These are phyloP conservation scores for Helianthus annuus DNA, from an alignment of 129 eudicot species.

Conservation along the genomic window HanXRQr2.0-SUNRISE NC_035449.2:341293-341792, in stretches of 20 bases:
- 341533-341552: background rate
- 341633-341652: background rate
- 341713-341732: slow-evolving; percentile 6
- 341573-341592: too few species aligned
- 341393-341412: background rate
- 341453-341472: slow-evolving; percentile 8
- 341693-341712: background rate
- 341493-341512: background rate
- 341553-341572: too few species aligned
- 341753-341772: slow-evolving; percentile 25
- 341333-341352: background rate
- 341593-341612: background rate
- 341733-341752: slow-evolving; percentile 1
- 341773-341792: background rate
- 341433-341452: background rate
- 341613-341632: background rate
- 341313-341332: background rate
- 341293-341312: background rate
- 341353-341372: slow-evolving; percentile 22
- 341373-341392: background rate
- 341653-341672: background rate
- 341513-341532: background rate
- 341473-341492: background rate
- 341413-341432: background rate
- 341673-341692: background rate